A percentile compares a stretch with the other conserved stretches of the same genome.
These are phyloP conservation scores for Solanum dulcamara DNA, from an alignment of 257 asterid genomes.

Conservation along the genomic window DNA sequence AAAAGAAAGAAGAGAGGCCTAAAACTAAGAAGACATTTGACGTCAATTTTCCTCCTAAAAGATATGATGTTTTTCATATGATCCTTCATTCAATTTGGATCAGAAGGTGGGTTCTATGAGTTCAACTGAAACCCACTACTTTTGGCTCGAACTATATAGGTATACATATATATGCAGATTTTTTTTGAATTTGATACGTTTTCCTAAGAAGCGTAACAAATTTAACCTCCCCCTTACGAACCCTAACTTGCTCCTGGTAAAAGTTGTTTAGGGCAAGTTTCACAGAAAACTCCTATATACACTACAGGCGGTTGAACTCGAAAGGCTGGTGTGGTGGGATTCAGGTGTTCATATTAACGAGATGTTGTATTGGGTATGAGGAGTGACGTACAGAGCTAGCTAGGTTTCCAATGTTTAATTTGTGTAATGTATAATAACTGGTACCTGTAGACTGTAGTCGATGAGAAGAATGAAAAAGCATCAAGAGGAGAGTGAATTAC, in stretches of 20 bases:
- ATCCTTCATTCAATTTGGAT: conserved; percentile 48
- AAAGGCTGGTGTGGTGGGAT: background rate
- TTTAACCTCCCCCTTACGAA: background rate
- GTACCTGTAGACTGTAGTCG: background rate
- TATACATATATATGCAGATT: no score
- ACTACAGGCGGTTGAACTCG: background rate
- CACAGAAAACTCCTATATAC: background rate
- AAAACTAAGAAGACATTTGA: conserved; percentile 34
- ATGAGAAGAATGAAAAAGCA: background rate
- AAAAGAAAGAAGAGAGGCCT: conserved; percentile 7
- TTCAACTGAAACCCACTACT: no score
- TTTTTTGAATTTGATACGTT: no score
- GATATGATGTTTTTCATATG: conserved; percentile 46
- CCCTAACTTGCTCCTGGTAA: background rate
- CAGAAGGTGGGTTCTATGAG: no score
- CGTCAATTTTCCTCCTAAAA: conserved; percentile 40
- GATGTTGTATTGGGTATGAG: background rate
- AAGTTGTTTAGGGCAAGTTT: background rate
- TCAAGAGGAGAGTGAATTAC: background rate
- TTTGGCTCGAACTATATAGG: no score
- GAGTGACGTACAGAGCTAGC: background rate
- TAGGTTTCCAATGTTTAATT: background rate
- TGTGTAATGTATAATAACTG: background rate
- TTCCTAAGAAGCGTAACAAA: background rate
- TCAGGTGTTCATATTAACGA: background rate